Conservation (phyloP, 2,329 filamentous ascomycete genomes). For the Neonectria coccinea region DNA sequence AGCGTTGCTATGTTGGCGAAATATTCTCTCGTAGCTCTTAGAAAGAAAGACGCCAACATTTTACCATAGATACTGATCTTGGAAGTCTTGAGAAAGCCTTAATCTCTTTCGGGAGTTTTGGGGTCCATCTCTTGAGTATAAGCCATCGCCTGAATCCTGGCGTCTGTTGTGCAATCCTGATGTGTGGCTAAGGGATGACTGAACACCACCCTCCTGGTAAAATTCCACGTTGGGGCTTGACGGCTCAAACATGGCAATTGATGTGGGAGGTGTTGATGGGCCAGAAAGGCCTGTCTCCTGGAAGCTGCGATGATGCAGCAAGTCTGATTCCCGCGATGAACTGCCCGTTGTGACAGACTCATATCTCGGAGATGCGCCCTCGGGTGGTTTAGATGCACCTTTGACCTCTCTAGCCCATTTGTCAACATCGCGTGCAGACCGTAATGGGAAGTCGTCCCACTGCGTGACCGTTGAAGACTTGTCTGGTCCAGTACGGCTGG, state of each 20-base stretch:
- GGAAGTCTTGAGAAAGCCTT: neutral
- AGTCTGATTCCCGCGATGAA: neutral
- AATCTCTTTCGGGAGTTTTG: neutral
- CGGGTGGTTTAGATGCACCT: neutral
- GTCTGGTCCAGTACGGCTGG: neutral
- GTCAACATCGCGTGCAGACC: constrained; percentile 1
- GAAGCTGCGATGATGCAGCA: too few relatives aligned
- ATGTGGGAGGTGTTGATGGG: neutral
- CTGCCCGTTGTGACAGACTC: neutral
- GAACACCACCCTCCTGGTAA: too few relatives aligned
- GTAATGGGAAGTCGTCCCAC: constrained; percentile 18
- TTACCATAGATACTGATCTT: constrained; percentile 11
- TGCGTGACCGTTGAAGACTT: constrained; percentile 1
- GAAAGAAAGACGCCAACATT: neutral
- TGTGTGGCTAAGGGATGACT: neutral
- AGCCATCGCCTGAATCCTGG: neutral
- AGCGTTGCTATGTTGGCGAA: neutral
- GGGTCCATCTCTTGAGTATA: neutral
- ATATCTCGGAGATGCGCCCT: neutral
- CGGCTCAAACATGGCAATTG: neutral
- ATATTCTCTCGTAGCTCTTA: neutral
- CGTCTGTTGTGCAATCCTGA: neutral
- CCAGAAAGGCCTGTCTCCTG: neutral
- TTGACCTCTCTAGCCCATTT: constrained; percentile 11
- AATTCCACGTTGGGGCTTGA: neutral